Evolutionary conservation across 768 basidiomycete genomes (phyloP).

Genomic region (Clavaria fumosa): DNA sequence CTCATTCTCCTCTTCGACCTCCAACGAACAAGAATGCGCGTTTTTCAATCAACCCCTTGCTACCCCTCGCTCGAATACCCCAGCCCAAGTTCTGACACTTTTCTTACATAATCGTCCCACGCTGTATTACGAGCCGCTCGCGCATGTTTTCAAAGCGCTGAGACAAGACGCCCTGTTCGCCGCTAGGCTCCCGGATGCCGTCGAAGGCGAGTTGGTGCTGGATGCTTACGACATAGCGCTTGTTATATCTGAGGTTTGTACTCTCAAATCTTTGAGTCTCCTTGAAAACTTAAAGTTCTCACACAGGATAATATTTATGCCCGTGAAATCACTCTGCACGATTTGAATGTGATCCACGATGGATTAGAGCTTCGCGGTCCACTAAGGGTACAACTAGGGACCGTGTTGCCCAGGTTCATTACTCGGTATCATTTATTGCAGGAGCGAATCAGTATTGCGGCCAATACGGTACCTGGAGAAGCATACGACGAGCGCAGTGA

Average conservation of each 20-base stretch:
- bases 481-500: too few species aligned
- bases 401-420: constrained; percentile 43
- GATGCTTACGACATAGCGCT: constrained; percentile 60
- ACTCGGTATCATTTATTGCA: constrained; percentile 48
- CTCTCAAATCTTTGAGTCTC: neutral
- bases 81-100: constrained; percentile 21
- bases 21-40: constrained; percentile 25
- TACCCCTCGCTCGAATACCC: constrained; percentile 15
- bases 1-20: constrained; percentile 19
- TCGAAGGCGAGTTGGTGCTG: constrained; percentile 48
- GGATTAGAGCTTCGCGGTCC: constrained; percentile 46
- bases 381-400: constrained; percentile 40
- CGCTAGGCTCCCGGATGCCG: constrained; percentile 28
- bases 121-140: constrained; percentile 65
- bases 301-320: constrained; percentile 53
- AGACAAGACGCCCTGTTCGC: constrained; percentile 44
- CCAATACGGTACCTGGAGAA: too few species aligned
- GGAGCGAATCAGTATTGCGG: constrained; percentile 33
- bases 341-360: constrained; percentile 56
- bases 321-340: constrained; percentile 56
- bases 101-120: constrained; percentile 50
- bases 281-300: constrained; percentile 4
- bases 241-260: constrained; percentile 45
- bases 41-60: constrained; percentile 39
- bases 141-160: constrained; percentile 53